Evolutionary conservation across 257 asterid genomes (phyloP).

Genomic region (Nicotiana otophora): DNA sequence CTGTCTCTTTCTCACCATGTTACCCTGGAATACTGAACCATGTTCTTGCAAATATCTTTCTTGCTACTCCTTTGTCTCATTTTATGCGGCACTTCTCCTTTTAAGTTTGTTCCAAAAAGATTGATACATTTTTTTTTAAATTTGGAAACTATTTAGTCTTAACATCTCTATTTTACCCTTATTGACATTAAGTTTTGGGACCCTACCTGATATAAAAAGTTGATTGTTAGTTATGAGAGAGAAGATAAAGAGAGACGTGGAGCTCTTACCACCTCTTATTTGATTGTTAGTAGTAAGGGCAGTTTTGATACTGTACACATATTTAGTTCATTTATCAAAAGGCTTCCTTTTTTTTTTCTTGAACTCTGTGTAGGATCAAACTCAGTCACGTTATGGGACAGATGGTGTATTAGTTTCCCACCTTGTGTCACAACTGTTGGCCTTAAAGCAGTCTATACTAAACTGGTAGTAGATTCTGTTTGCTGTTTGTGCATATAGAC

Average conservation of each 20-base stretch:
- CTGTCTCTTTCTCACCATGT: background rate
- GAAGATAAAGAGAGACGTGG: background rate
- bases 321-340: background rate
- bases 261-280: background rate
- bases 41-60: background rate
- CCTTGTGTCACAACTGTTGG: background rate
- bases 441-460: background rate
- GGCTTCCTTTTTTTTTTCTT: background rate
- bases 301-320: background rate
- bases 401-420: background rate
- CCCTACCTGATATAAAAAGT: background rate
- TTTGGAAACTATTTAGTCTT: background rate
- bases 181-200: background rate
- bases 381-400: background rate
- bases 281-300: background rate
- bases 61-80: background rate
- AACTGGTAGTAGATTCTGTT: background rate
- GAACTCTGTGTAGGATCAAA: background rate
- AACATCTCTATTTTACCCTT: background rate
- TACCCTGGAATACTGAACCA: background rate
- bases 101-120: background rate
- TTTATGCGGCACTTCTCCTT: background rate
- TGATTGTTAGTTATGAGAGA: background rate
- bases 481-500: background rate
- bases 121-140: background rate